Evolutionary conservation across 352 stramenopile species (phyloP).

Genomic region (Pythium angustatum): DNA sequence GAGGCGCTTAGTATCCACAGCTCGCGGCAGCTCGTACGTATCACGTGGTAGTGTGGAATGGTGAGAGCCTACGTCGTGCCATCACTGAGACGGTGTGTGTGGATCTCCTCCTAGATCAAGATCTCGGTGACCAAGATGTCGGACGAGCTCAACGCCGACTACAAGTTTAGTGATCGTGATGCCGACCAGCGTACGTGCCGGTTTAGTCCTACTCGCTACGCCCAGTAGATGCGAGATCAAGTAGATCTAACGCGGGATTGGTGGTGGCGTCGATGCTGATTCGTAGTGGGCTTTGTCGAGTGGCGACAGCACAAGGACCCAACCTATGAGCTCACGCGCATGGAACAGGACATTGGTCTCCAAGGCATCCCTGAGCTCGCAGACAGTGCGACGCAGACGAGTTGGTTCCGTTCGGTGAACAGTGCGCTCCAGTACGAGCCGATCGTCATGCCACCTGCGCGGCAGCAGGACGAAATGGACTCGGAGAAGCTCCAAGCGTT

Average conservation of each 20-base stretch:
- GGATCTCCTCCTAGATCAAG: slow-evolving; percentile 45
- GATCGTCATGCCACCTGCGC: slow-evolving; percentile 47
- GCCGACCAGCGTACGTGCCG: slow-evolving; percentile 62
- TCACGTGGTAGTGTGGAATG: background rate
- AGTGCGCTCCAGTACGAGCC: slow-evolving; percentile 81
- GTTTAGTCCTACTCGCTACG: too few species aligned
- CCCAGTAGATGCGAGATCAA: too few species aligned
- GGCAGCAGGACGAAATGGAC: slow-evolving; percentile 60
- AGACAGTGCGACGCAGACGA: slow-evolving; percentile 73
- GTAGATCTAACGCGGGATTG: too few species aligned
- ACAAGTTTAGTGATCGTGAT: slow-evolving; percentile 84
- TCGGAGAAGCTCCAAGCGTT: slow-evolving; percentile 70
- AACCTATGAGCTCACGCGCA: slow-evolving; percentile 74
- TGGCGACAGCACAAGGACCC: slow-evolving; percentile 84
- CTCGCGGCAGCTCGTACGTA: slow-evolving; percentile 47
- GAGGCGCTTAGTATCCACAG: slow-evolving; percentile 54
- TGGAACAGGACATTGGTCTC: slow-evolving; percentile 78
- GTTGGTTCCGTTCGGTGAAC: slow-evolving; percentile 84
- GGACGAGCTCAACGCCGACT: slow-evolving; percentile 80
- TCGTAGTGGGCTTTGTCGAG: slow-evolving; percentile 71
- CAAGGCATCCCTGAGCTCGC: slow-evolving; percentile 73
- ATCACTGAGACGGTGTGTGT: background rate
- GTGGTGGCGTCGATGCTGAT: background rate
- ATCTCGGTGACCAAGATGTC: slow-evolving; percentile 83
- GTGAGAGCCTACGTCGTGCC: background rate